Evolutionary conservation across 768 basidiomycete species (phyloP).

Genomic region (Candolleomyces aberdarensis): DNA sequence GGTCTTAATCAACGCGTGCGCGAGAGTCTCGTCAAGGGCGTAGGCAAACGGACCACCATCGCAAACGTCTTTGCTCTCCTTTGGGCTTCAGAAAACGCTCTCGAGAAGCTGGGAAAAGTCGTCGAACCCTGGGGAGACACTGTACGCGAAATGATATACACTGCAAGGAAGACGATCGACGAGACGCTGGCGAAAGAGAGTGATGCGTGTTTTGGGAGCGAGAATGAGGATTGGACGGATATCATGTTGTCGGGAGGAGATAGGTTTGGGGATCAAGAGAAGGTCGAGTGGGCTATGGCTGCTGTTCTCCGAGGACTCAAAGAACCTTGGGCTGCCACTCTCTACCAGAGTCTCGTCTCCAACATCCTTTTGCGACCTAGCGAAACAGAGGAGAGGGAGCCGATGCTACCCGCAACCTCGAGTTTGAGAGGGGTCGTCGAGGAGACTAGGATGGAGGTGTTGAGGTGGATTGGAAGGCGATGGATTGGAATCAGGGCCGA

Average conservation of each 20-base stretch:
- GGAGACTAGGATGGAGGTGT: conserved; percentile 59
- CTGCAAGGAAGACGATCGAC: conserved; percentile 60
- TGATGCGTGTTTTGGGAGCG: conserved; percentile 61
- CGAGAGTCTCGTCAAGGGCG: conserved; percentile 67
- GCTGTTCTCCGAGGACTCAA: conserved; percentile 58
- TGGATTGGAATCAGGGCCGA: conserved; percentile 75
- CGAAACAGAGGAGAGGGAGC: conserved; percentile 50
- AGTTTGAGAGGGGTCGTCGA: conserved; percentile 72
- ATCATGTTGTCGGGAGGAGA: conserved; percentile 71
- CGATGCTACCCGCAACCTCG: conserved; percentile 69
- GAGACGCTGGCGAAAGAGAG: conserved; percentile 57
- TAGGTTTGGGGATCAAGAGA: conserved; percentile 74
- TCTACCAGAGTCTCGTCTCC: conserved; percentile 80
- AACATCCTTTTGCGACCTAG: conserved; percentile 69
- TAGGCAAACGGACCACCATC: conserved; percentile 66
- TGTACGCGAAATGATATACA: conserved; percentile 63
- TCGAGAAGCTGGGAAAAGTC: conserved; percentile 48
- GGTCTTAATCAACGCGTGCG: conserved; percentile 60
- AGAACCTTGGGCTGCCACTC: conserved; percentile 57
- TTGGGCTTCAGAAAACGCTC: conserved; percentile 60
- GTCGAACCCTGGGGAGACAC: conserved; percentile 74
- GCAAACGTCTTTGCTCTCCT: conserved; percentile 67
- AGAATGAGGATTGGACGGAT: conserved; percentile 70
- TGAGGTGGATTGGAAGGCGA: conserved; percentile 52
- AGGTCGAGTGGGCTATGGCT: conserved; percentile 74